phyloP scores from a whole-genome alignment of 2,329 filamentous ascomycete species.

The Fusarium sp. region DNA sequence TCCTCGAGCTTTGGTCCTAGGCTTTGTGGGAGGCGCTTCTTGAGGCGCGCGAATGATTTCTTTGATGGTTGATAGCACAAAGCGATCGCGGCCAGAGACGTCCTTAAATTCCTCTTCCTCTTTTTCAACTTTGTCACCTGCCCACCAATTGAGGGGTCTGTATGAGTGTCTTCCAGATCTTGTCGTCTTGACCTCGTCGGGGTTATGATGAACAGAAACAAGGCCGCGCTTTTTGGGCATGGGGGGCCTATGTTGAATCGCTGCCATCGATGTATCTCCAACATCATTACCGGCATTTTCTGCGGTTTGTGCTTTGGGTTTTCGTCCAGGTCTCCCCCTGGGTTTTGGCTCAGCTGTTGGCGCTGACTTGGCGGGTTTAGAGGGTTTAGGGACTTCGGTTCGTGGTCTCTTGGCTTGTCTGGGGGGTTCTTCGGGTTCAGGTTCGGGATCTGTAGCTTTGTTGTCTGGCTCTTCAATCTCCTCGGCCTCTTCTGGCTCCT shows the following conservation, averaged over 20 bases:
- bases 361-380: conserved; percentile 35
- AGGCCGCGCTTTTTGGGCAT: conserved; percentile 67
- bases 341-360: conserved; percentile 43
- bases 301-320: conserved; percentile 40
- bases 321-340: conserved; percentile 43
- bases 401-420: conserved; percentile 47
- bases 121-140: conserved; percentile 82
- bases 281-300: conserved; percentile 52
- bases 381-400: conserved; percentile 42
- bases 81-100: conserved; percentile 57
- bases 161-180: conserved; percentile 84
- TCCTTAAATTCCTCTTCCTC: conserved; percentile 69
- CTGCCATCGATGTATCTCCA: conserved; percentile 60
- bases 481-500: conserved; percentile 34
- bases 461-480: conserved; percentile 35
- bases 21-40: conserved; percentile 58
- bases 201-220: conserved; percentile 63
- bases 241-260: conserved; percentile 66
- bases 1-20: conserved; percentile 47
- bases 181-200: conserved; percentile 68
- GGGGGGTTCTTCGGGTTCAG: conserved; percentile 42
- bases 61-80: conserved; percentile 77
- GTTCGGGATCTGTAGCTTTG: conserved; percentile 37
- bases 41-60: conserved; percentile 79
- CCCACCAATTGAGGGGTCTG: conserved; percentile 86